Evolutionary conservation across 345 rosid genomes (phyloP), one percentile per base, ranked within the genome.

Genomic region (Psidium guajava): DNA sequence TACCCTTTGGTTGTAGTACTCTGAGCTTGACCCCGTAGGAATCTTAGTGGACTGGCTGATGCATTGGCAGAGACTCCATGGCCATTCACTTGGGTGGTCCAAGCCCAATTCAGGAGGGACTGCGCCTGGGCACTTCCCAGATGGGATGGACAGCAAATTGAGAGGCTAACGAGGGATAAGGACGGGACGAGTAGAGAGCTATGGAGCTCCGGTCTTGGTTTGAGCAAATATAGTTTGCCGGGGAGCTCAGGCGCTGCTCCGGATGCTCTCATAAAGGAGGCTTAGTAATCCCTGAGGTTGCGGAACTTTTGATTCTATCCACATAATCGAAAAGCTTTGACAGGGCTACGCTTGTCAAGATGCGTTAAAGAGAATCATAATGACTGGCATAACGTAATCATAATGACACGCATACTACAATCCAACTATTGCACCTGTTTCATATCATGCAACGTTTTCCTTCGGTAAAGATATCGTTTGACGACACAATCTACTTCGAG

Each of bases 71-170:
- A 54, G 69, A 82, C 87, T 20, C 81, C 25, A 82, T 51, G 86
- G 11, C 86, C 88, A 12, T 89, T 91, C 59, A 85, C 89, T 28
- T 87, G 90, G 92, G 89, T 82, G n/a, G 86, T 88, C 52, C 92
- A 87, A 87, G 82, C 42, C 83, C 40, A 88, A 58, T 32, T 69
- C 91, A 24, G 84, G 85, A 7, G 25, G 56, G 83, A 58, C 25
- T 50, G 42, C 6, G 3, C 84, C 14, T 0, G 86, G 40, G 4
- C 64, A 87, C 52, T 83, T 88, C 25, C 83, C 88, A 0, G 16
- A 54, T 0, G 89, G 85, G 13, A 75, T 92, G 42, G 90, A 82
- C 20, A 24, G 64, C 5, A 84, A 55, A 87, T 91, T 18, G 90
- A 91, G 86, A 87, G 27, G 84, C 54, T 91, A 36, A 87, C 87